phyloP scores from a whole-genome alignment of 2,329 filamentous ascomycete species.

The Colletotrichum theobromicola region DNA sequence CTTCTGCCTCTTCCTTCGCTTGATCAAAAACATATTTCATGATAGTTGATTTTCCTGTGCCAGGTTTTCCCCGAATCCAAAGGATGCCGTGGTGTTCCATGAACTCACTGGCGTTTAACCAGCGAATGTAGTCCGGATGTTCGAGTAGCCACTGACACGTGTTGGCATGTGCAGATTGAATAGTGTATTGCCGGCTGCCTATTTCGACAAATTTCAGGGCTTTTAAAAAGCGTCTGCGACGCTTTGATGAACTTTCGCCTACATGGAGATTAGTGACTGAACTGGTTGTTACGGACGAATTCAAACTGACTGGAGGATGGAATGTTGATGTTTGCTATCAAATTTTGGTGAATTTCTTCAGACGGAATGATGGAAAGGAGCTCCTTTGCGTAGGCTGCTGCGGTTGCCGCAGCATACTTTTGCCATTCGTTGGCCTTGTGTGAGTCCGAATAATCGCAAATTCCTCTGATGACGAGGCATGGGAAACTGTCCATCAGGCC shows the following conservation, averaged over 20 bases:
- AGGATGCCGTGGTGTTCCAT: slow-evolving; percentile 42
- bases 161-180: slow-evolving; percentile 39
- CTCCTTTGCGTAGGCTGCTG: slow-evolving; percentile 28
- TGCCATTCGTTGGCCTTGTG: slow-evolving; percentile 43
- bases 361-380: background rate
- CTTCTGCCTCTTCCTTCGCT: slow-evolving; percentile 18
- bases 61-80: slow-evolving; percentile 53
- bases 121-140: slow-evolving; percentile 35
- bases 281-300: background rate
- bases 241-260: background rate
- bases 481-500: slow-evolving; percentile 29
- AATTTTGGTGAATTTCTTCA: background rate
- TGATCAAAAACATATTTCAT: slow-evolving; percentile 43
- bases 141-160: slow-evolving; percentile 48
- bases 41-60: slow-evolving; percentile 50
- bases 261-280: background rate
- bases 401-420: slow-evolving; percentile 34
- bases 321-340: no score
- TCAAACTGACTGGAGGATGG: background rate
- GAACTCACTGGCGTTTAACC: slow-evolving; percentile 32
- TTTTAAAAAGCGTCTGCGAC: slow-evolving; percentile 21
- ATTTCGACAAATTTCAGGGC: slow-evolving; percentile 43
- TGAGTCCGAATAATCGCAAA: slow-evolving; percentile 42
- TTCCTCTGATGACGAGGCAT: slow-evolving; percentile 39
- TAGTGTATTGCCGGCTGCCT: slow-evolving; percentile 36